Evolutionary conservation across 2,329 filamentous ascomycete species (phyloP).

Genomic region (Aureobasidium pullulans): DNA sequence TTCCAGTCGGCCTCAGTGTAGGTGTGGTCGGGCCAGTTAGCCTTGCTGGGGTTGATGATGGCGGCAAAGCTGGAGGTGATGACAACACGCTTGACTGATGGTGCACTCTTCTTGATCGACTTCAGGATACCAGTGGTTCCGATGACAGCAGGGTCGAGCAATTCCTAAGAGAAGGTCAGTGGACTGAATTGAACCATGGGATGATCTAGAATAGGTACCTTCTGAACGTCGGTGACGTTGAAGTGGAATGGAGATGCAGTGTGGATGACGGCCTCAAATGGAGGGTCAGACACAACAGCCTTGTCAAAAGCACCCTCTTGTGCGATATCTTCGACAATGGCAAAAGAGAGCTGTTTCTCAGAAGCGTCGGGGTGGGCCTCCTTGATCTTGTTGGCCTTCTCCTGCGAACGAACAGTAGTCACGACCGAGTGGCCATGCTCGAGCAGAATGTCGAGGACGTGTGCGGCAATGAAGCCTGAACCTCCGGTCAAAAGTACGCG

Average conservation of each 20-base stretch:
- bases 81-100: slow-evolving; percentile 65
- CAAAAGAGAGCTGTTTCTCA: slow-evolving; percentile 54
- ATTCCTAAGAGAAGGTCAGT: slow-evolving; percentile 26
- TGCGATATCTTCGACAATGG: slow-evolving; percentile 66
- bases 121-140: slow-evolving; percentile 57
- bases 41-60: slow-evolving; percentile 51
- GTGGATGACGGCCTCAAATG: slow-evolving; percentile 67
- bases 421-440: slow-evolving; percentile 49
- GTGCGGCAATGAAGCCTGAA: slow-evolving; percentile 59
- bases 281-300: slow-evolving; percentile 53
- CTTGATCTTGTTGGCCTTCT: slow-evolving; percentile 55
- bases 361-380: slow-evolving; percentile 44
- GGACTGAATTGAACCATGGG: neutral
- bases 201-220: slow-evolving; percentile 26
- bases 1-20: slow-evolving; percentile 54
- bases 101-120: slow-evolving; percentile 53
- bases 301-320: slow-evolving; percentile 58
- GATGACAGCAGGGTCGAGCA: slow-evolving; percentile 55
- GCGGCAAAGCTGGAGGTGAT: slow-evolving; percentile 65
- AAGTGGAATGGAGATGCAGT: slow-evolving; percentile 69
- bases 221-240: slow-evolving; percentile 64
- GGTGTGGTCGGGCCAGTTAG: slow-evolving; percentile 39
- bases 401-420: slow-evolving; percentile 54
- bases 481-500: slow-evolving; percentile 40
- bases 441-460: slow-evolving; percentile 54